Evolutionary conservation across 2,329 filamentous ascomycete genomes (phyloP), one percentile per base, ranked within the genome.

Genomic region (Dryadomyces sulphureus): DNA sequence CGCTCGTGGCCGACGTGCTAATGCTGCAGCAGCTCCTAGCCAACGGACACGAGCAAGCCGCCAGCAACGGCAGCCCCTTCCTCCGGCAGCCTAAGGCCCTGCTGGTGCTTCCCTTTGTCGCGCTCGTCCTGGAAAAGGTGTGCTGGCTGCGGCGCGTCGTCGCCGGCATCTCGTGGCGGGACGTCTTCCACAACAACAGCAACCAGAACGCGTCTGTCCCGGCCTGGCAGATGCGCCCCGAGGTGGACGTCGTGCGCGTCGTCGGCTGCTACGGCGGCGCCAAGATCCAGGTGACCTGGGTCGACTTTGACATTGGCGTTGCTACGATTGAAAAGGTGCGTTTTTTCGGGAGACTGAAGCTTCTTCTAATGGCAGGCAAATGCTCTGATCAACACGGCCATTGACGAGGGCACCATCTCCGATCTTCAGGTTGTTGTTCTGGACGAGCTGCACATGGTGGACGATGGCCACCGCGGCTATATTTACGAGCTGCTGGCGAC

Each of bases 391-490:
- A 88, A 89, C 54, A 66, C 72, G 20, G 79, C 82, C 14, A 84
- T 88, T 52, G 79, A 84, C 50, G 80, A 88, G 51, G 77, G 73
- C 55, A 75, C 69, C 4, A 72, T 86, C 49, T 65, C 69, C n/a
- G 69, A 77, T 19, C 63, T 89, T 38, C 75, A 73, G 41, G 66
- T 79, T 11, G 74, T 87, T 17, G 80, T 88, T 14, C 65, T 88
- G 30, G 84, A 89, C 54, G 84, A 89, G 57, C 64, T 88, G n/a
- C 84, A 89, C 57, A 87, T 89, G 81, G 69, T 88, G 39, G 79
- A 86, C 54, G 84, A 88, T 57, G 79, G 81, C 50, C 73, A 80
- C 52, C 75, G 84, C 12, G 84, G 84, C 4, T 88, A 88, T 57
- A 67, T 88, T 1, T 65, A 88, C 46, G 84, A 89, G 57, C 65